Evolutionary conservation across 108 stramenopile species (phyloP).

Genomic region (Discostella pseudostelligera): DNA sequence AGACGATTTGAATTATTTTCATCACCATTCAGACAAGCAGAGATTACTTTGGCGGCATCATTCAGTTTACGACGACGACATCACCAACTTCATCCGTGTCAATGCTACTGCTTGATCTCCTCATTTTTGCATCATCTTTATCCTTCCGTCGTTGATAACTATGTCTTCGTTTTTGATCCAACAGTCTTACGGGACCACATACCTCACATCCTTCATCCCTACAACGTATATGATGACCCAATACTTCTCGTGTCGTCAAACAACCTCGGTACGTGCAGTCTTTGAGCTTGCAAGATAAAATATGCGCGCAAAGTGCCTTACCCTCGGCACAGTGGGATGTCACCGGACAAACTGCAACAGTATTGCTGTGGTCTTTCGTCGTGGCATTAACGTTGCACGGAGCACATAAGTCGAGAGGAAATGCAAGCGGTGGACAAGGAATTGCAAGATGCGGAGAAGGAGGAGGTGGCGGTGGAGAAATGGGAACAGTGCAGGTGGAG

Average conservation of each 20-base stretch:
- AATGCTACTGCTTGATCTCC: too few relatives aligned
- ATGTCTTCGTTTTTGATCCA: not conserved
- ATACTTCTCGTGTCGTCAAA: conserved; percentile 34
- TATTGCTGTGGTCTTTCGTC: not conserved
- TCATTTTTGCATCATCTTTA: too few relatives aligned
- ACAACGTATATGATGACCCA: conserved; percentile 33
- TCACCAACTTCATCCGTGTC: too few relatives aligned
- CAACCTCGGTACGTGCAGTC: conserved; percentile 31
- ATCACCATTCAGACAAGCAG: too few relatives aligned
- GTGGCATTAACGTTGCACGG: not conserved
- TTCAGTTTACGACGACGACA: too few relatives aligned
- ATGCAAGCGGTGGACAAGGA: not conserved
- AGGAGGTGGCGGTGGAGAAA: not conserved
- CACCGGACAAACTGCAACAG: conserved; percentile 17
- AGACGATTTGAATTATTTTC: too few relatives aligned
- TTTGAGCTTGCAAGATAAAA: conserved; percentile 22
- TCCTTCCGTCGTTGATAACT: conserved; percentile 3
- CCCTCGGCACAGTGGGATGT: conserved; percentile 35
- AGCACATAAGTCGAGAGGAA: not conserved
- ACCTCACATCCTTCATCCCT: conserved; percentile 21
- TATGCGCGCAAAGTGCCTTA: conserved; percentile 30
- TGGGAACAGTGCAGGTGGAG: conserved; percentile 22
- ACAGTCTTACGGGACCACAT: conserved; percentile 32
- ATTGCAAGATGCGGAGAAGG: conserved; percentile 3
- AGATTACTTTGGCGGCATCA: too few relatives aligned